Evolutionary conservation across 768 basidiomycete species (phyloP).

Genomic region (Pisolithus microcarpus): DNA sequence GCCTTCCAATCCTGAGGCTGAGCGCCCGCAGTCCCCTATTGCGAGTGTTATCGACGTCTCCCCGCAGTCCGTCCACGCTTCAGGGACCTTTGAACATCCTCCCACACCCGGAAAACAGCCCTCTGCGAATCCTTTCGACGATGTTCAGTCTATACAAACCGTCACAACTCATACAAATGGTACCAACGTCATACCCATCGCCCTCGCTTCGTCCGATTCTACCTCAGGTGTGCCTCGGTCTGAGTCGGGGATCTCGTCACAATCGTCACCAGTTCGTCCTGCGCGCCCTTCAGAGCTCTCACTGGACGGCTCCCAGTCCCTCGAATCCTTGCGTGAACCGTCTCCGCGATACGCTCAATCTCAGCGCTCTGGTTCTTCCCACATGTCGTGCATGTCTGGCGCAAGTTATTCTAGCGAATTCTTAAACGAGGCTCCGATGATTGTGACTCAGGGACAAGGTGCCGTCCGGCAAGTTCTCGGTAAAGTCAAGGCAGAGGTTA

Average conservation of each 20-base stretch:
- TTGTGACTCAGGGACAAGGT: slow-evolving; percentile 60
- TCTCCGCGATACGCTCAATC: slow-evolving; percentile 38
- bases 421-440: slow-evolving; percentile 74
- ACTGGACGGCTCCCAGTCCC: slow-evolving; percentile 55
- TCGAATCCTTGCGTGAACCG: slow-evolving; percentile 37
- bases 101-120: slow-evolving; percentile 16
- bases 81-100: slow-evolving; percentile 4
- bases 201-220: slow-evolving; percentile 60
- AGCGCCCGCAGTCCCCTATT: slow-evolving; percentile 28
- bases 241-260: slow-evolving; percentile 11
- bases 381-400: slow-evolving; percentile 66
- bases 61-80: slow-evolving; percentile 38
- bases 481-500: slow-evolving; percentile 72
- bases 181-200: slow-evolving; percentile 84
- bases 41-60: slow-evolving; percentile 54
- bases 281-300: slow-evolving; percentile 53
- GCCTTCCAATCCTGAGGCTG: slow-evolving; percentile 22
- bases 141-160: slow-evolving; percentile 75
- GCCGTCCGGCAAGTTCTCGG: slow-evolving; percentile 67
- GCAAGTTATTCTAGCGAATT: slow-evolving; percentile 75
- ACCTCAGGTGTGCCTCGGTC: slow-evolving; percentile 30
- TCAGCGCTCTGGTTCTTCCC: slow-evolving; percentile 46
- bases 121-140: slow-evolving; percentile 65
- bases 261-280: slow-evolving; percentile 45
- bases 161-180: slow-evolving; percentile 62